These are phyloP conservation scores for Claviceps spartinae DNA, from an alignment of 2,329 filamentous ascomycete species.

Conservation along the genomic window DNA sequence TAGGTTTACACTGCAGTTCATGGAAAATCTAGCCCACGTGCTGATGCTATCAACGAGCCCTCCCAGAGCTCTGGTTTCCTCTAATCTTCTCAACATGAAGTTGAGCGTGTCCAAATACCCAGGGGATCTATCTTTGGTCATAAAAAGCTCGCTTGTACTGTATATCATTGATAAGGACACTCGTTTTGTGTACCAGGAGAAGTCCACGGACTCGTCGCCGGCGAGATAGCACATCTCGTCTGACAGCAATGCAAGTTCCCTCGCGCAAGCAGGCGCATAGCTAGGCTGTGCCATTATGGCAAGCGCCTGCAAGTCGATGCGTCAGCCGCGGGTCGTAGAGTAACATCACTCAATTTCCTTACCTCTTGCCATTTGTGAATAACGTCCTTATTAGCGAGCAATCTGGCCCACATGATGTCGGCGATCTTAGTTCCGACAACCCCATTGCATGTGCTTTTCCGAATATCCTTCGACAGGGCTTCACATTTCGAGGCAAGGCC, in stretches of 20 bases:
- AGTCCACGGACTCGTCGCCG: constrained; percentile 69
- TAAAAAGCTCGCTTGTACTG: constrained; percentile 74
- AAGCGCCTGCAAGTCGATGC: constrained; percentile 46
- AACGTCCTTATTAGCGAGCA: constrained; percentile 60
- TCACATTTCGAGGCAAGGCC: constrained; percentile 34
- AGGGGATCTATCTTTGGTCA: constrained; percentile 73
- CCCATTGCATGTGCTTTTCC: constrained; percentile 11
- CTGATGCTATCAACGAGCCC: constrained; percentile 48
- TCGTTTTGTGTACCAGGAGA: constrained; percentile 68
- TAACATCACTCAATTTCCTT: constrained; percentile 7
- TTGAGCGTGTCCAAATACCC: constrained; percentile 64
- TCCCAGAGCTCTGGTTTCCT: constrained; percentile 52
- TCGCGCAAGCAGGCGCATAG: constrained; percentile 61
- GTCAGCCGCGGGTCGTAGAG: not conserved
- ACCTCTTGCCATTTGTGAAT: constrained; percentile 81
- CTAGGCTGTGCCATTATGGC: constrained; percentile 79
- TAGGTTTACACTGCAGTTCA: constrained; percentile 63
- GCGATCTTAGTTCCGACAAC: constrained; percentile 53
- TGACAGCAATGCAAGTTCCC: constrained; percentile 67
- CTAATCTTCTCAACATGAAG: constrained; percentile 64
- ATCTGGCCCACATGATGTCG: constrained; percentile 58
- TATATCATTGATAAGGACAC: constrained; percentile 43
- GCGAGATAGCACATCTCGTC: constrained; percentile 88
- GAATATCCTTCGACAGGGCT: constrained; percentile 23
- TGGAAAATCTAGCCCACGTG: constrained; percentile 74